phyloP scores from a whole-genome alignment of 2,329 filamentous ascomycete genomes.

The Stachybotrys chlorohalonatus region DNA sequence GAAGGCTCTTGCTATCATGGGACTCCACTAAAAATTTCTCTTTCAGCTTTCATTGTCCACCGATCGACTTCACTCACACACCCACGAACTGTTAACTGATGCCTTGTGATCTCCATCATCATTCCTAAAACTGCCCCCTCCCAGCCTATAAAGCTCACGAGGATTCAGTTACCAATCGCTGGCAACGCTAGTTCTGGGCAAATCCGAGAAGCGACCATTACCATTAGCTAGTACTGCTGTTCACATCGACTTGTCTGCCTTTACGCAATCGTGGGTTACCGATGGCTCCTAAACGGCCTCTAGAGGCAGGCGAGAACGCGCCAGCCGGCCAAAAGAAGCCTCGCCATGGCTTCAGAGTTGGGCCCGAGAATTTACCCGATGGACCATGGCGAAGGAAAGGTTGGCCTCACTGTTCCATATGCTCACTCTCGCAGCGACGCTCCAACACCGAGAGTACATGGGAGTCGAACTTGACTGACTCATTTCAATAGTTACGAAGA shows the following conservation, averaged over 20 bases:
- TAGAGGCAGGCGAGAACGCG: constrained; percentile 17
- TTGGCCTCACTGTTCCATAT: constrained; percentile 15
- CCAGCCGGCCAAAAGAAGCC: constrained; percentile 37
- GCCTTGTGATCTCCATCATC: too few species aligned
- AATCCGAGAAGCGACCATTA: too few species aligned
- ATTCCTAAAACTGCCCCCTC: too few species aligned
- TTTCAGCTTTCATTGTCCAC: not conserved
- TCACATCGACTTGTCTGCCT: too few species aligned
- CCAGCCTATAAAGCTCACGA: too few species aligned
- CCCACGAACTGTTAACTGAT: too few species aligned
- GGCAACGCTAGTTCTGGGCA: too few species aligned
- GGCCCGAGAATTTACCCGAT: constrained; percentile 84
- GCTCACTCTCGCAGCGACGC: not conserved
- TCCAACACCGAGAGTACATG: too few species aligned
- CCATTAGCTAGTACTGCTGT: too few species aligned
- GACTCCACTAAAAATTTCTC: not conserved
- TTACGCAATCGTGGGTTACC: too few species aligned
- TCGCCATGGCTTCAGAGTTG: constrained; percentile 72
- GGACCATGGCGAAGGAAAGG: constrained; percentile 77
- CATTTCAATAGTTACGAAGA: constrained; percentile 59
- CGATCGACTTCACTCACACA: too few species aligned
- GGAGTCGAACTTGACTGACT: not conserved
- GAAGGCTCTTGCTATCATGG: not conserved
- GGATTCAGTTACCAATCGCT: too few species aligned
- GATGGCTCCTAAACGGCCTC: constrained; percentile 24